Conservation (phyloP, 2,329 filamentous ascomycete genomes). For the Aphanoascus verrucosus region DNA sequence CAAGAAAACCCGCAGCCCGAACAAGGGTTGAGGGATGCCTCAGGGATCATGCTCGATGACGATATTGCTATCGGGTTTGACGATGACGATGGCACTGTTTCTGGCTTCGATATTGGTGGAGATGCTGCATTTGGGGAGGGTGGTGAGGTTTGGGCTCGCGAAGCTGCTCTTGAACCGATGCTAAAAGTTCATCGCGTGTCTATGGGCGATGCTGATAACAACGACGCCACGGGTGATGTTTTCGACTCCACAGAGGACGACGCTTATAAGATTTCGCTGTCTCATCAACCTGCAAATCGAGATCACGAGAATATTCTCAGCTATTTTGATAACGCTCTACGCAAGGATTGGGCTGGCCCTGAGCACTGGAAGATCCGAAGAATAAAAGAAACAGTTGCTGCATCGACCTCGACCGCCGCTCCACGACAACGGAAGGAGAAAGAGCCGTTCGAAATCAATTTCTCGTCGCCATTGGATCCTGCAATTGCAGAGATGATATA, state of each 20-base stretch:
- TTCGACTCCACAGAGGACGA: constrained; percentile 42
- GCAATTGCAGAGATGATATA: constrained; percentile 65
- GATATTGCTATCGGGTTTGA: constrained; percentile 76
- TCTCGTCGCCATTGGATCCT: constrained; percentile 61
- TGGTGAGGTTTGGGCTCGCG: constrained; percentile 87
- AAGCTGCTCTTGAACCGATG: constrained; percentile 77
- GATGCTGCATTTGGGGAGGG: constrained; percentile 89
- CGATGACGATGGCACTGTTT: constrained; percentile 58
- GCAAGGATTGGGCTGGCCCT: constrained; percentile 97
- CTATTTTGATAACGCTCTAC: constrained; percentile 92
- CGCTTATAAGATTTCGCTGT: constrained; percentile 71
- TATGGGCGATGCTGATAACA: constrained; percentile 46
- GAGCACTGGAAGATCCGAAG: constrained; percentile 96
- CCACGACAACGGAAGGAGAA: constrained; percentile 76
- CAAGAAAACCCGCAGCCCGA: constrained; percentile 51
- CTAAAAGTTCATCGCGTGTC: constrained; percentile 59
- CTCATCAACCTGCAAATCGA: constrained; percentile 54
- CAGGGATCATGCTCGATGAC: constrained; percentile 75
- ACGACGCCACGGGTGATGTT: constrained; percentile 43
- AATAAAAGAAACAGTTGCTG: constrained; percentile 66
- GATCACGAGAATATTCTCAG: constrained; percentile 90
- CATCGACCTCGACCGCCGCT: constrained; percentile 33
- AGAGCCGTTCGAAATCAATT: constrained; percentile 91
- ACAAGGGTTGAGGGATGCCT: constrained; percentile 51
- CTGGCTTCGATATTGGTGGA: constrained; percentile 55